These are phyloP conservation scores for Castanopsis chinensis DNA, from an alignment of 306 rosid species.

Conservation along the genomic window DNA sequence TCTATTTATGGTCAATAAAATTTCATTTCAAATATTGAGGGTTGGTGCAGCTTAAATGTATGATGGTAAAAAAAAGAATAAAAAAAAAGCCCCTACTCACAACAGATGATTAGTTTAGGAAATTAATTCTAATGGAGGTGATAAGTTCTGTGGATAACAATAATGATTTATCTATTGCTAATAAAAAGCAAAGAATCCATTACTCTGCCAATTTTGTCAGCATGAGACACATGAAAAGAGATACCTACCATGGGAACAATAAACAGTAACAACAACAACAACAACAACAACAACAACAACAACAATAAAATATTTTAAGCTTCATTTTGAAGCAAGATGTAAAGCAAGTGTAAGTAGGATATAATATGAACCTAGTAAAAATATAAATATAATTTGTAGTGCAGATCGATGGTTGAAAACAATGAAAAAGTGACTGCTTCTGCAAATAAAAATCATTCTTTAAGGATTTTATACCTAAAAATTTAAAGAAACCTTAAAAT, in stretches of 20 bases:
- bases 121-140: not conserved
- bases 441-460: not conserved
- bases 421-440: not conserved
- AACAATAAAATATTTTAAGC: not conserved
- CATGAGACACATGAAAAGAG: conserved; percentile 10
- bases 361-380: not conserved
- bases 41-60: not conserved
- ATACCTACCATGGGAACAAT: not conserved
- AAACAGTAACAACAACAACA: too few relatives aligned
- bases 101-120: not conserved
- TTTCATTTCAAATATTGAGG: conserved; percentile 4
- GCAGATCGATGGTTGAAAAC: not conserved
- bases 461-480: not conserved
- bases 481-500: not conserved
- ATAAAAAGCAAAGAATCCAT: not conserved
- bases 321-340: not conserved
- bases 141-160: not conserved
- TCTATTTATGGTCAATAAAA: not conserved
- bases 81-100: not conserved
- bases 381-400: not conserved
- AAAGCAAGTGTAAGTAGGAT: not conserved
- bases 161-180: not conserved
- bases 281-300: too few relatives aligned
- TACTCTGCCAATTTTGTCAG: too few relatives aligned
- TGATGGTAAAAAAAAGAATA: not conserved